phyloP scores from a whole-genome alignment of 2,329 filamentous ascomycete genomes.

The Aspergillus oerlinghausenensis region DNA sequence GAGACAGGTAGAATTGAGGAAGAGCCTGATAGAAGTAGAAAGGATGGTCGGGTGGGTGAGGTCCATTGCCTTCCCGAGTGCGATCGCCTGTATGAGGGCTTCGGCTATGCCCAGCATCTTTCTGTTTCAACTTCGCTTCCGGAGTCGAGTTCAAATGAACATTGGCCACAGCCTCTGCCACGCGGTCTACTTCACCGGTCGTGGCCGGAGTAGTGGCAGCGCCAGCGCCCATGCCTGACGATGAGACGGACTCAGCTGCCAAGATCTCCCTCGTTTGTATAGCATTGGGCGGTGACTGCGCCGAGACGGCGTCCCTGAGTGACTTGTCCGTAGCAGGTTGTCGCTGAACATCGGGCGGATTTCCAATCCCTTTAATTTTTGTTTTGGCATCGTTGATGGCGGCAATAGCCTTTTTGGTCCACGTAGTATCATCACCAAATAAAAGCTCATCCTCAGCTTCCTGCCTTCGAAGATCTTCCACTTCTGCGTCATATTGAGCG shows the following conservation, averaged over 20 bases:
- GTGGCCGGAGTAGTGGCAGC: constrained; percentile 9
- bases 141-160: constrained; percentile 16
- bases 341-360: constrained; percentile 53
- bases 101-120: constrained; percentile 10
- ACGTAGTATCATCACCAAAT: constrained; percentile 89
- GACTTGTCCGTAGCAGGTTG: constrained; percentile 49
- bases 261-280: constrained; percentile 43
- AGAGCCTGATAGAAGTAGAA: constrained; percentile 88
- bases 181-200: constrained; percentile 16
- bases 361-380: constrained; percentile 63
- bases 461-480: constrained; percentile 67
- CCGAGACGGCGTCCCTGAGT: constrained; percentile 47
- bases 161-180: constrained; percentile 22
- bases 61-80: constrained; percentile 34
- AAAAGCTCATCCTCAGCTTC: constrained; percentile 85
- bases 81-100: constrained; percentile 9
- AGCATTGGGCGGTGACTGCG: constrained; percentile 43
- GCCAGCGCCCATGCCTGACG: constrained; percentile 6
- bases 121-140: constrained; percentile 22
- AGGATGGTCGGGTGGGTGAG: constrained; percentile 46
- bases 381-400: constrained; percentile 72
- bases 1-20: constrained; percentile 83
- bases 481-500: constrained; percentile 73
- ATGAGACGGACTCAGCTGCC: constrained; percentile 19
- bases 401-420: constrained; percentile 78